Conservation (phyloP, 305 asterid species). For the Fraxinus dipetala region DNA sequence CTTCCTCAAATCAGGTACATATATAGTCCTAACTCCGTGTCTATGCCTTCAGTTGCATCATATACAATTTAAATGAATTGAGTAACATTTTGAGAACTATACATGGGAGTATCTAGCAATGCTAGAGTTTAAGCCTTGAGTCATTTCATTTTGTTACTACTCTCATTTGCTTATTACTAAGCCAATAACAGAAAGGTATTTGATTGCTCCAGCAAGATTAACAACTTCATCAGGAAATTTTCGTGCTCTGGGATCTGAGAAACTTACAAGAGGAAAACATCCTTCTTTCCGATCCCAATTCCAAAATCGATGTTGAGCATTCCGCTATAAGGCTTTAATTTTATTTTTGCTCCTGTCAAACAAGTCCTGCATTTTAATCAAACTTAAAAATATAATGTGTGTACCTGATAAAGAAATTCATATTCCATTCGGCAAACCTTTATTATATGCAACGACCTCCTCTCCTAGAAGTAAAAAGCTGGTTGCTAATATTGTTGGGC, state of each 20-base stretch:
- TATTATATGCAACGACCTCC: slow-evolving; percentile 46
- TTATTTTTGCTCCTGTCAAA: slow-evolving; percentile 41
- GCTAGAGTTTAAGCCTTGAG: background rate
- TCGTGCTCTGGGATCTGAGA: background rate
- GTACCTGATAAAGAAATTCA: background rate
- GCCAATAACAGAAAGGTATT: background rate
- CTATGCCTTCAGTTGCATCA: background rate
- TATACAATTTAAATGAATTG: background rate
- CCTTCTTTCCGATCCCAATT: slow-evolving; percentile 47
- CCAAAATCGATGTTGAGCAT: slow-evolving; percentile 55
- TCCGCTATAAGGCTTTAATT: slow-evolving; percentile 50
- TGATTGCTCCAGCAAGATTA: background rate
- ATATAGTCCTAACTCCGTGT: background rate
- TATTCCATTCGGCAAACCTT: slow-evolving; percentile 31
- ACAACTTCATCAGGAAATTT: background rate
- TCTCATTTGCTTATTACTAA: background rate
- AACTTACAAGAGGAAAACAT: slow-evolving; percentile 51
- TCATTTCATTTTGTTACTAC: background rate
- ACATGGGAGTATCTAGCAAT: background rate
- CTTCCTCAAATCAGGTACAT: background rate
- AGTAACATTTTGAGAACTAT: background rate
- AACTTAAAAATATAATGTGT: background rate
- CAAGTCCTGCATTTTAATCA: background rate
- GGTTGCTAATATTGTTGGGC: slow-evolving; percentile 50
- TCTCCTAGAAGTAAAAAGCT: slow-evolving; percentile 55